These are phyloP conservation scores for Urochloa ruziziensis DNA, from an alignment of 176 grass and related monocot genomes.

Conservation along the genomic window DNA sequence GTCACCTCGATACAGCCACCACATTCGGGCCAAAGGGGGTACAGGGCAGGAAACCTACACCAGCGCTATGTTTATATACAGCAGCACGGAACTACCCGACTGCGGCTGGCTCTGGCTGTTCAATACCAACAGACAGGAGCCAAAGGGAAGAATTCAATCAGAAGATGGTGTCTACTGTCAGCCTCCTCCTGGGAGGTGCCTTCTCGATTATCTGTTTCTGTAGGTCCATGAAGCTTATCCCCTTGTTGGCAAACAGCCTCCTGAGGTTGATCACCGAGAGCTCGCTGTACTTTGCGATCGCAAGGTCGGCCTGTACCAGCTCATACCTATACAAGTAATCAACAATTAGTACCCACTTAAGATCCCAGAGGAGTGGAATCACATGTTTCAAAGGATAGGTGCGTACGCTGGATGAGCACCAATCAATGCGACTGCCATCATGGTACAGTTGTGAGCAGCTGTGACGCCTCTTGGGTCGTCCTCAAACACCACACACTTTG, in stretches of 20 bases:
- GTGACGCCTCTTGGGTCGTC: conserved; percentile 85
- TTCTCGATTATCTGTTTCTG: conserved; percentile 92
- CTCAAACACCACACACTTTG: conserved; percentile 95
- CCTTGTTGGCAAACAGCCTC: conserved; percentile 79
- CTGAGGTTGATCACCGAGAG: conserved; percentile 95
- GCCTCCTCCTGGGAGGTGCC: conserved; percentile 67
- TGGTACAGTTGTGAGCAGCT: conserved; percentile 90
- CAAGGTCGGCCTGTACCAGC: conserved; percentile 78
- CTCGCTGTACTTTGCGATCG: conserved; percentile 66
- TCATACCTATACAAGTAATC: conserved; percentile 71
- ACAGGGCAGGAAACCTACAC: too few species aligned
- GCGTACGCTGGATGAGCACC: conserved; percentile 88
- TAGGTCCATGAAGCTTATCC: conserved; percentile 85
- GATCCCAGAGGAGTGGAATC: background rate
- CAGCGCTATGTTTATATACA: conserved; percentile 4
- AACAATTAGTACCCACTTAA: background rate
- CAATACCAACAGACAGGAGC: too few species aligned
- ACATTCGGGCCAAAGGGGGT: background rate
- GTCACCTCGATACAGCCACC: background rate
- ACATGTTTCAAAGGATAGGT: background rate
- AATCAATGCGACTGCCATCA: conserved; percentile 87
- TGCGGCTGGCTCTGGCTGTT: background rate
- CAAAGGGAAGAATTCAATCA: background rate
- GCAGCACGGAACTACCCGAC: background rate
- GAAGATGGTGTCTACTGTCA: conserved; percentile 70